These are phyloP conservation scores for Nannizziopsis arthrosporioides DNA, from an alignment of 2,329 filamentous ascomycete species.

Conservation along the genomic window DNA sequence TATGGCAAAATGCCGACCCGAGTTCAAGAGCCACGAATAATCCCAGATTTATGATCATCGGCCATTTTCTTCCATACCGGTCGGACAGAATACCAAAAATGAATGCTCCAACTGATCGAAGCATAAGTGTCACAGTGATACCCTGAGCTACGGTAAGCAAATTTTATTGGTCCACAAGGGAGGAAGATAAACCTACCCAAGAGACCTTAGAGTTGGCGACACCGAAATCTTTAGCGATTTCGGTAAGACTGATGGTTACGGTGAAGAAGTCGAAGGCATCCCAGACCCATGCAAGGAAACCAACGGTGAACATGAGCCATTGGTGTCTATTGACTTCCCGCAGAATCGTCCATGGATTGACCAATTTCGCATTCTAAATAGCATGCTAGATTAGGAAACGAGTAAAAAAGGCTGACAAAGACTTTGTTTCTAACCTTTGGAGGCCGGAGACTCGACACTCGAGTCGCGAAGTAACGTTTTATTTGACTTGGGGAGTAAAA, in stretches of 20 bases:
- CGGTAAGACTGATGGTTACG: slow-evolving; percentile 44
- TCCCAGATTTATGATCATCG: slow-evolving; percentile 49
- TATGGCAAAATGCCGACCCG: slow-evolving; percentile 48
- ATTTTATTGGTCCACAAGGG: not conserved
- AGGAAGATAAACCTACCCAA: slow-evolving; percentile 38
- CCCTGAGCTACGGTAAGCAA: slow-evolving; percentile 15
- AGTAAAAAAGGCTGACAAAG: not conserved
- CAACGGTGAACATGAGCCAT: slow-evolving; percentile 46
- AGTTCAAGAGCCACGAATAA: slow-evolving; percentile 51
- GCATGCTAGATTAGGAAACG: not conserved
- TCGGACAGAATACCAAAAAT: slow-evolving; percentile 46
- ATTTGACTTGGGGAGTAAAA: slow-evolving; percentile 27
- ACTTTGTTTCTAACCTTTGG: slow-evolving; percentile 16
- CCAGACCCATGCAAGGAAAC: slow-evolving; percentile 42
- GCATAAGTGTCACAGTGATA: slow-evolving; percentile 48
- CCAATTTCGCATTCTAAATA: not conserved
- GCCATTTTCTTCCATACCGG: slow-evolving; percentile 47
- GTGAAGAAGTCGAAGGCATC: slow-evolving; percentile 53
- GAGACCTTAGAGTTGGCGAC: slow-evolving; percentile 48
- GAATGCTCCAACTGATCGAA: slow-evolving; percentile 48
- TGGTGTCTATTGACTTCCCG: slow-evolving; percentile 43
- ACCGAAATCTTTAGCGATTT: slow-evolving; percentile 44
- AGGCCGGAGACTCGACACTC: slow-evolving; percentile 26
- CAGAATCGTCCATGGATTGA: slow-evolving; percentile 43
- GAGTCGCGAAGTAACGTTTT: slow-evolving; percentile 24